Base-by-base conservation (phyloP, 2,329 filamentous ascomycete genomes). In the Pseudovirgaria hyperparasitica region DNA sequence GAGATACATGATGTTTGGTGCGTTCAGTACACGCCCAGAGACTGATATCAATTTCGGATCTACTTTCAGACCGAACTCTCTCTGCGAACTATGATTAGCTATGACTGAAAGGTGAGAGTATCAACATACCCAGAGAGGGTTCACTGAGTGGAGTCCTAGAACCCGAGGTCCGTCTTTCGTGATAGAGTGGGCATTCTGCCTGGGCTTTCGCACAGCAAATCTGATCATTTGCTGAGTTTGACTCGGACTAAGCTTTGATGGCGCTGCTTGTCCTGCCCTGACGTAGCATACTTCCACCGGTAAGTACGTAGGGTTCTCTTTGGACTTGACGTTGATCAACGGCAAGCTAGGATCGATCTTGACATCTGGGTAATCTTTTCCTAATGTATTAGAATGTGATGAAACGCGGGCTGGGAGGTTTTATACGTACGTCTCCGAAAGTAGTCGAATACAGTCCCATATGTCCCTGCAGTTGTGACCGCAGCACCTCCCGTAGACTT, bases 21-120 rank as follows among this genome's bases (percentile, higher is more conserved):
- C 43, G 0, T 39, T 20, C 0, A 92, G 62, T 19, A 85, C 63
- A 5, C 82, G 72, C 2, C 71, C 84, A 1, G 62, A 60, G 0
- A 92, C 77, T 0, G 76, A 77, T 21, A 92, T 59, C 12, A 92
- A 62, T 3, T 59, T 50, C 12, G 65, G 63, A 4, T 57, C 62
- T 2, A 82, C 61, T 1, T 50, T 52, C 26, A 90, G 57, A 8
- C 72, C 74, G 34, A 84, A 86, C 4, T 60, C 43, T 6, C 27
- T 27, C 37, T 41, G 23, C 13, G 23, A 5, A 18, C 23, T 13
- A 16, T 32, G 32, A 30, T 25, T 28, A 19, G 17, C 16, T 9
- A 21, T 20, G 7, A 13, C n/a, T 20, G n/a, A n/a, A 16, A 9
- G 9, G 15, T 7, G 4, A 9, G 19, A 19, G 14, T n/a, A n/a